Evolutionary conservation across 1,284 basidiomycete species (phyloP), one percentile per base, ranked within the genome.

Genomic region (Gomphus bonarii): DNA sequence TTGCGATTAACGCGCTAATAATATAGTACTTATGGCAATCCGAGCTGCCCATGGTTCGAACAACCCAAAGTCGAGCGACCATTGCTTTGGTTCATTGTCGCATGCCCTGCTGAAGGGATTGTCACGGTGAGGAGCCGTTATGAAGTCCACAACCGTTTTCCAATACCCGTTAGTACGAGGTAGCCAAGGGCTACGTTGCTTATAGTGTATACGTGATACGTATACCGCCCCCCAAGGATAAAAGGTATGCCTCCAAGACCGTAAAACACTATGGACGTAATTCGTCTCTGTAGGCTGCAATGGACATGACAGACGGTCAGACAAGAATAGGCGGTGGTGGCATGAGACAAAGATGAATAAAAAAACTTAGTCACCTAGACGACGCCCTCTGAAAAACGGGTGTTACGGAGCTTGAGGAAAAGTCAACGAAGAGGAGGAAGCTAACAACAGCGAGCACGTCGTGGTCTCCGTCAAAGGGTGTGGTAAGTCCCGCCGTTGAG

Each of bases 381-480:
- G 80, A 76, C n/a, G 75, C 70, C 57, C 62, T 60, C 12, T 59
- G 48, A 16, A 60, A 30, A 7, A 64, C 38, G 9, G 60, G 54
- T 30, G 52, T 9, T 33, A n/a, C 20, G 25, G 9, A 35, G 38
- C 42, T 44, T 53, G 63, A 42, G 59, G 60, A 54, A n/a, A 63
- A 58, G 50, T 69, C 66, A 1, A 68, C 66, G 1, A 90, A 69
- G 28, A 84, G 65, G 10, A 92, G 69, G 64, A 85, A 83, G 4
- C 86, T 84, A 1, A 78, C 74, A 12, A 85, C 79, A 54, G 81
- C 79, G 33, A 86, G 61, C 58, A 88, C 77, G 65, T 84, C 82
- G 65, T 91, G 88, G 65, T 93, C 89, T 0, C 85, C 84, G 55
- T 84, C 78, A 63, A 89, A 89, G 2, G 85, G 85, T 3, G 82